These are phyloP conservation scores for Rhypophila decipiens DNA, from an alignment of 495 filamentous ascomycete species.

Conservation along the genomic window DNA sequence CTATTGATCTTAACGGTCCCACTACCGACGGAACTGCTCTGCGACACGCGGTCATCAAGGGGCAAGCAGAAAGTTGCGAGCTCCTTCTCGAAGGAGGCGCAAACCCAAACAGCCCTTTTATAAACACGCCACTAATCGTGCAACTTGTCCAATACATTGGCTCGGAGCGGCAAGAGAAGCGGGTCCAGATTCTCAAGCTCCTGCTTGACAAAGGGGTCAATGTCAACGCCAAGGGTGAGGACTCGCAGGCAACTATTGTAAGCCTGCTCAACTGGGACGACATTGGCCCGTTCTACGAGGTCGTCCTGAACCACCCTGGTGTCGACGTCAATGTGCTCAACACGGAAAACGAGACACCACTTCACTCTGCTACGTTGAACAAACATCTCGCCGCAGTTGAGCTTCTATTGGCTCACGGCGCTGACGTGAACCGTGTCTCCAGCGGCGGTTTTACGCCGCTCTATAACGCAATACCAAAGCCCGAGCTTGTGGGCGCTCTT, in stretches of 20 bases:
- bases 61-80: constrained; percentile 1
- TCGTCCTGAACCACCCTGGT: not conserved
- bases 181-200: constrained; percentile 1
- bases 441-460: not conserved
- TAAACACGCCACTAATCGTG: constrained; percentile 1
- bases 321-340: constrained; percentile 1
- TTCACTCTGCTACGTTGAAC: constrained; percentile 1
- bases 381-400: constrained; percentile 1
- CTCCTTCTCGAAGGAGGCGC: constrained; percentile 1
- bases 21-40: not conserved
- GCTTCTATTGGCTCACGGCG: constrained; percentile 1
- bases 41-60: constrained; percentile 4
- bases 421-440: constrained; percentile 2
- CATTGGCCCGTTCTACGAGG: constrained; percentile 1
- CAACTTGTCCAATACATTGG: not conserved
- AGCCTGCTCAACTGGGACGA: constrained; percentile 1
- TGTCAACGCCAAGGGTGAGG: not conserved
- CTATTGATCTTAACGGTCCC: not conserved
- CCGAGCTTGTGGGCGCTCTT: constrained; percentile 2
- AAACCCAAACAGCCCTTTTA: constrained; percentile 4
- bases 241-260: not conserved
- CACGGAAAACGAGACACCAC: not conserved
- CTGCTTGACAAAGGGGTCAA: not conserved
- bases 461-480: constrained; percentile 1
- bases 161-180: not conserved